These are phyloP conservation scores for Chlamydomonas reinhardtii DNA, from an alignment of 163 green algal species.

Conservation along the genomic window DNA sequence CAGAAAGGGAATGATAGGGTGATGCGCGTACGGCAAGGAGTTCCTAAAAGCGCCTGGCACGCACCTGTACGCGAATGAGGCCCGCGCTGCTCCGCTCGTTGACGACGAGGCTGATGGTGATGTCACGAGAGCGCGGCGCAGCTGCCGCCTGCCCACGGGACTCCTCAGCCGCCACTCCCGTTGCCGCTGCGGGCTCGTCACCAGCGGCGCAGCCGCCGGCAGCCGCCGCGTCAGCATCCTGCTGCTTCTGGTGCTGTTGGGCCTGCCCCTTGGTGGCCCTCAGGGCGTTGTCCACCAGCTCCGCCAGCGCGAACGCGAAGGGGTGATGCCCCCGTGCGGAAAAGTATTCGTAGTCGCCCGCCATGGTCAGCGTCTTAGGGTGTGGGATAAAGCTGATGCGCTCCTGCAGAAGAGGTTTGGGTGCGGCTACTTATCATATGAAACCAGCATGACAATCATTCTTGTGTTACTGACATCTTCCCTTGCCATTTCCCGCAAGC, in stretches of 20 bases:
- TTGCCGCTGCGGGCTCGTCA: not conserved
- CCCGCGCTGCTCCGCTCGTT: constrained; percentile 40
- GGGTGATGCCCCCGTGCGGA: constrained; percentile 79
- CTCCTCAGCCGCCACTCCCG: not conserved
- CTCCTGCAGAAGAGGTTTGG: constrained; percentile 53
- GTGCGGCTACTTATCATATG: too few relatives aligned
- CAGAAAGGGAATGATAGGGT: not conserved
- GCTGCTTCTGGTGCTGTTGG: not conserved
- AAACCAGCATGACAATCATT: too few relatives aligned
- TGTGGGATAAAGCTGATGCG: constrained; percentile 86
- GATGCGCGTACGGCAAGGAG: too few relatives aligned
- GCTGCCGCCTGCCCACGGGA: not conserved
- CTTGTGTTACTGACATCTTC: too few relatives aligned
- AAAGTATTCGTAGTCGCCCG: constrained; percentile 92
- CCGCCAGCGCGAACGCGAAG: constrained; percentile 87
- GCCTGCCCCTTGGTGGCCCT: constrained; percentile 68
- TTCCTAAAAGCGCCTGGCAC: too few relatives aligned
- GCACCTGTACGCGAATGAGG: constrained; percentile 44
- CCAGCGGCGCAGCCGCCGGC: not conserved
- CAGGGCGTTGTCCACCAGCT: constrained; percentile 91
- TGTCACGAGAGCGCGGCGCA: constrained; percentile 18
- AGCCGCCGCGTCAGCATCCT: not conserved
- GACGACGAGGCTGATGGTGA: constrained; percentile 54
- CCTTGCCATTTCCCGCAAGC: too few relatives aligned
- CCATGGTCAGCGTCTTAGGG: constrained; percentile 89